Evolutionary conservation across 495 filamentous ascomycete species (phyloP), one percentile per base, ranked within the genome.

Genomic region (Aspergillus heteromorphus): DNA sequence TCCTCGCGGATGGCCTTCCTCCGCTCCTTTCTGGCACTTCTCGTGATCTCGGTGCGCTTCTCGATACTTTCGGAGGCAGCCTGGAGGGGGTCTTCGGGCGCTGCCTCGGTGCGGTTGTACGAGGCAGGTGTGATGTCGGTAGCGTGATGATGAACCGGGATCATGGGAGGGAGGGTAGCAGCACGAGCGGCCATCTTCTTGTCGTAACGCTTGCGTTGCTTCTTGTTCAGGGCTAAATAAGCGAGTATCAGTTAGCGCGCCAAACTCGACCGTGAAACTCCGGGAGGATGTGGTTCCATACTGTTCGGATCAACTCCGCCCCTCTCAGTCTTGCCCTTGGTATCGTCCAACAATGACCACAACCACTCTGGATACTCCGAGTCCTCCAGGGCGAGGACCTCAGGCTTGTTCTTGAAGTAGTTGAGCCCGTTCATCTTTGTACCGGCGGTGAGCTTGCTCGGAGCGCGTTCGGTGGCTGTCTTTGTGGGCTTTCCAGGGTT

Each of bases 341-440:
- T 65, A 65, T 79, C 73, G 16, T 82, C 81, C 20, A 97, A 73
- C 58, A 91, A 80, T 0, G 64, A 71, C 93, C 93, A 98, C 49
- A 98, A 73, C 93, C 93, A 98, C 11, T 76, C 79, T 14, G 93
- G 93, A 73, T 98, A 98, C 51, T 90, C 91, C 29, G 80, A 72
- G 66, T 98, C 93, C 49, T 86, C 80, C 61, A 83, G 73, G 25
- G 93, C 93, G 10, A 95, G 59, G 4, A 83, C 69, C 53, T 83
- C 80, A 0, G 84, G 83, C 64, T 90, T 84, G 36, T 79, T 79
- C 75, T 96, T 97, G 63, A 95, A 74, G 74, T 93, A 96, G 68
- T 91, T 95, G 56, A 98, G 77, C 6, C 91, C 90, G 27, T 76
- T 83, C 50, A 98, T 65, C 30, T 79, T 72, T 2, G 88, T 91